Conservation (phyloP, 139 green algal species). For the Raphidocelis subcapitata region DNA sequence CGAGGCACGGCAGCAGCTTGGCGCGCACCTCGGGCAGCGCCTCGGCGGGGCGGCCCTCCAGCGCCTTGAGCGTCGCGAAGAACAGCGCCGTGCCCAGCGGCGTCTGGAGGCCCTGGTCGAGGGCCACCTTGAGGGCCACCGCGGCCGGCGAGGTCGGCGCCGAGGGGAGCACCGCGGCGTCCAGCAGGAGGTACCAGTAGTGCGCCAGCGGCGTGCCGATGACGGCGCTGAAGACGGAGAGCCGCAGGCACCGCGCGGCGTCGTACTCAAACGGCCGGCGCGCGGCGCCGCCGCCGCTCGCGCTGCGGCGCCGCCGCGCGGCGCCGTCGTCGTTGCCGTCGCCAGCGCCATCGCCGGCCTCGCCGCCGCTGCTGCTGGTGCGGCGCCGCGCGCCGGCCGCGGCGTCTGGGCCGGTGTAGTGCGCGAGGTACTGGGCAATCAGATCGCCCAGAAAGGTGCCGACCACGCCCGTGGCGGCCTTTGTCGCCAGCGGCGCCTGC, state of each 20-base stretch:
- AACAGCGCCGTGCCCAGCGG: constrained; percentile 50
- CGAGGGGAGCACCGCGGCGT: constrained; percentile 32
- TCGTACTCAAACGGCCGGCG: constrained; percentile 35
- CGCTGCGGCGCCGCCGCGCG: not conserved
- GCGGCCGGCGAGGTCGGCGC: constrained; percentile 39
- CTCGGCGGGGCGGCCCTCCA: constrained; percentile 5
- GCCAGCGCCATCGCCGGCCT: constrained; percentile 9
- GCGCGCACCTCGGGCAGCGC: constrained; percentile 7
- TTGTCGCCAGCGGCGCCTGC: constrained; percentile 10
- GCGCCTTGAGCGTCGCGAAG: constrained; percentile 41
- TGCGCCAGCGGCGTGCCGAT: constrained; percentile 40
- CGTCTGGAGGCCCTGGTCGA: constrained; percentile 58
- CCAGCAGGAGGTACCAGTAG: constrained; percentile 13
- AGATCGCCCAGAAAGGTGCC: constrained; percentile 53
- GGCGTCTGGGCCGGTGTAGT: not conserved
- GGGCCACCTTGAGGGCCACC: constrained; percentile 44
- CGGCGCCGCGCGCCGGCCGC: not conserved
- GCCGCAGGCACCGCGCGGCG: constrained; percentile 19
- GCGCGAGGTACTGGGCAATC: constrained; percentile 38
- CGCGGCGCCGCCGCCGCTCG: not conserved
- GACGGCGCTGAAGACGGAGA: constrained; percentile 33
- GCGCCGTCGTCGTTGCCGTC: too few species aligned
- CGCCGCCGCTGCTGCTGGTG: constrained; percentile 1
- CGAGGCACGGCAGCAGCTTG: constrained; percentile 57
- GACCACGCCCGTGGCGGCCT: constrained; percentile 37